phyloP scores from a whole-genome alignment of 305 asterid genomes.

The Caryopteris hybrid region DNA sequence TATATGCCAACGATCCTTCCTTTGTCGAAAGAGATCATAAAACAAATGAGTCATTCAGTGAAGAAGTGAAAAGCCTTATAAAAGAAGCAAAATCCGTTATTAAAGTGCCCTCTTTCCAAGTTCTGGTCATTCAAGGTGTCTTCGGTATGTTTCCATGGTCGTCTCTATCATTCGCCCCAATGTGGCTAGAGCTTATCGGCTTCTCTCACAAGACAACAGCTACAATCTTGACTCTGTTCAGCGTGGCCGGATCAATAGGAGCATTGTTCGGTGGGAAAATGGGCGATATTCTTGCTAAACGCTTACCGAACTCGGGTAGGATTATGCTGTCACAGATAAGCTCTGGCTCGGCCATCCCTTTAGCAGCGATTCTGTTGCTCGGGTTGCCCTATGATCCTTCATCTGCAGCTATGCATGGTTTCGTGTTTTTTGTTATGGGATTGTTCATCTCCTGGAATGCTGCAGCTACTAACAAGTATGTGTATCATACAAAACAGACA shows the following conservation, averaged over 20 bases:
- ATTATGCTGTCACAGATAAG: conserved; percentile 75
- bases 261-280: conserved; percentile 73
- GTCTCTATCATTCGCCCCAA: conserved; percentile 62
- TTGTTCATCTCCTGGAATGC: conserved; percentile 68
- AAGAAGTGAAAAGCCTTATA: conserved; percentile 49
- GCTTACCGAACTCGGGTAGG: conserved; percentile 65
- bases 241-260: conserved; percentile 55
- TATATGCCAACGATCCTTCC: conserved; percentile 68
- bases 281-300: conserved; percentile 64
- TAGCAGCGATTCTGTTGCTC: conserved; percentile 64
- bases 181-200: conserved; percentile 92
- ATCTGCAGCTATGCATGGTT: conserved; percentile 44
- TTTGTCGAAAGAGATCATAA: conserved; percentile 30
- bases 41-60: conserved; percentile 28
- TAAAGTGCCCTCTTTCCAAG: conserved; percentile 58
- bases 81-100: conserved; percentile 65
- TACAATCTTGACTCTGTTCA: conserved; percentile 47
- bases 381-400: conserved; percentile 69
- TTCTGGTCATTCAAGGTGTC: conserved; percentile 73
- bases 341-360: conserved; percentile 73
- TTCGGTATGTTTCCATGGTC: conserved; percentile 87
- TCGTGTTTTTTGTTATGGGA: conserved; percentile 62
- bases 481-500: too few relatives aligned
- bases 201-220: conserved; percentile 76
- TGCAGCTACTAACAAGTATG: conserved; percentile 88